Evolutionary conservation across 2,329 filamentous ascomycete genomes (phyloP), one percentile per base, ranked within the genome.

Genomic region (Cercospora janseana): DNA sequence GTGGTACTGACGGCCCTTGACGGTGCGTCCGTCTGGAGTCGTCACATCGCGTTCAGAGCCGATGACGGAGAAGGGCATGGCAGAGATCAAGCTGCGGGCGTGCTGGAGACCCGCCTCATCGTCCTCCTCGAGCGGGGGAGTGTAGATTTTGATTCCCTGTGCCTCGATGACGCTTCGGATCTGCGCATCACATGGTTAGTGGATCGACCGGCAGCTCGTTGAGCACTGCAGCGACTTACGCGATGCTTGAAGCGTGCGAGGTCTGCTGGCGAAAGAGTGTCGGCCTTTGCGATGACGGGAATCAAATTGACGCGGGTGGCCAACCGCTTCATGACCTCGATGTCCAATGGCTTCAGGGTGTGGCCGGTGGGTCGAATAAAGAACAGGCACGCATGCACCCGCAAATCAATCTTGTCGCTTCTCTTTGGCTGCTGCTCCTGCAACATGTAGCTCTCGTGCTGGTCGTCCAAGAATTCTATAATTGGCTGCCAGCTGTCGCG

Each of bases 381-480:
- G 83, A 98, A 98, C 70, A 98, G 75, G 75, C 93, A 98, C 61
- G 92, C 87, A 72, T 98, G 93, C 62, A 98, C 94, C 77, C 93
- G 91, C 67, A 98, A 87, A 71, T 98, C 93, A 67, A 98, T 98
- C 83, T 97, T 98, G 80, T 98, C 93, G 68, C 87, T 85, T 68
- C 93, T 90, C 75, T 89, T 89, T 64, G 94, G 93, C 77, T 98
- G 93, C 76, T 98, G 93, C 83, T 98, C 93, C 80, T 98, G 93
- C 70, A 98, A 82, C 93, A 98, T 98, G 77, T 98, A 98, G 28
- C 93, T 98, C 80, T 98, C 93, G 74, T 98, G 94, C 81, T 98
- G 93, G 77, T 98, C 93, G 75, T 98, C 93, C 67, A 98, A 81
- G 79, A 98, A 98, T 76, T 98, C 93, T 74, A 98, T 97, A 70